A percentile compares a stretch with the other conserved stretches of the same genome.
These are phyloP conservation scores for Colletotrichum sp. DNA, from an alignment of 2,329 filamentous ascomycete genomes.

Conservation along the genomic window DNA sequence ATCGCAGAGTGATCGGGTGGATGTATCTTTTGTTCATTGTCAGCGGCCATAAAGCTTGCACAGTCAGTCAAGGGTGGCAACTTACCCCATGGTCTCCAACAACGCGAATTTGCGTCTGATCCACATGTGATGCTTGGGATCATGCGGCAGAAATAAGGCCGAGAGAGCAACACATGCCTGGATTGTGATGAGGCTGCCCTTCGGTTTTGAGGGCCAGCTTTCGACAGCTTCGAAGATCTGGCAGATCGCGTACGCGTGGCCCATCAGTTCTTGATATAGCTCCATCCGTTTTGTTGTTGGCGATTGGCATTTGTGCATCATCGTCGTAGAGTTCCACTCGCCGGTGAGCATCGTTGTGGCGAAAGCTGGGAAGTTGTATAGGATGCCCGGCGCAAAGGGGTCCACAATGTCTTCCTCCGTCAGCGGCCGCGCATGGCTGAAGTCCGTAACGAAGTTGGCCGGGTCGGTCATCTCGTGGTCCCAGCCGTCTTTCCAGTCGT, in stretches of 20 bases:
- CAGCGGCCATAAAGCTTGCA: not conserved
- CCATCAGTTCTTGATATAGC: slow-evolving; percentile 57
- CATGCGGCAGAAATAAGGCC: slow-evolving; percentile 79
- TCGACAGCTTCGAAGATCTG: slow-evolving; percentile 82
- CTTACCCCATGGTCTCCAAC: slow-evolving; percentile 79
- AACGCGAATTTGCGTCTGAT: slow-evolving; percentile 77
- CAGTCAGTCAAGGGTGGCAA: no score
- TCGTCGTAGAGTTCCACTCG: slow-evolving; percentile 78
- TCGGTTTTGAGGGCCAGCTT: slow-evolving; percentile 71
- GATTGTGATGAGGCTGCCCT: slow-evolving; percentile 72
- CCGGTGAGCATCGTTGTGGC: slow-evolving; percentile 75
- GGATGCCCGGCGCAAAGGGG: slow-evolving; percentile 70
- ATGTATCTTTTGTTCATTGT: slow-evolving; percentile 70
- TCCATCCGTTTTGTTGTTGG: slow-evolving; percentile 58
- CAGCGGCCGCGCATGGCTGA: slow-evolving; percentile 56
- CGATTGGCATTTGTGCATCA: slow-evolving; percentile 82
- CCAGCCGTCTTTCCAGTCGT: slow-evolving; percentile 59
- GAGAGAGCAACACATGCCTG: slow-evolving; percentile 81
- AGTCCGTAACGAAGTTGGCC: slow-evolving; percentile 67
- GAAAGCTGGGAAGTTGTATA: slow-evolving; percentile 76
- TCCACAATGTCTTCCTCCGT: slow-evolving; percentile 73
- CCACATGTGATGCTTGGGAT: slow-evolving; percentile 78
- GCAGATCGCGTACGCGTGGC: slow-evolving; percentile 72
- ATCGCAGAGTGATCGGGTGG: slow-evolving; percentile 75
- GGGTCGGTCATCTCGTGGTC: slow-evolving; percentile 67